Base-by-base conservation (phyloP, 352 stramenopile genomes). In the Pythium biforme region DNA sequence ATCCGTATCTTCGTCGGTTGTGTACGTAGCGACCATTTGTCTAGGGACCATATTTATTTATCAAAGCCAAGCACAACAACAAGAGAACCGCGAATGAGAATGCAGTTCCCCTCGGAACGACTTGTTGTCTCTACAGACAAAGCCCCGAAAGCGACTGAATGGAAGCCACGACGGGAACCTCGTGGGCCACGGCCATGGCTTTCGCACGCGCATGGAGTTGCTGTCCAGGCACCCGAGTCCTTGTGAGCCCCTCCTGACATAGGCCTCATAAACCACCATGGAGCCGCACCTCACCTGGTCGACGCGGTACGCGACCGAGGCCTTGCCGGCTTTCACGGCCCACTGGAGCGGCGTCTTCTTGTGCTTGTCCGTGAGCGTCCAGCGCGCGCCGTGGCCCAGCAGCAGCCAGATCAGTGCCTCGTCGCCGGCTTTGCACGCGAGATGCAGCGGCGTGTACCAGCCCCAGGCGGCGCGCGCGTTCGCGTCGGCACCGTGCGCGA, bases 401-500 rank as follows among this genome's bases (percentile, higher is more conserved):
- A 94, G 49, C 49, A 85, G 49, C 73, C 78, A 83, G 57, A 94
- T 86, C 48, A 89, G 57, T 4, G 72, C 53, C 51, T 90, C 81
- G 40, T 85, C 69, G 20, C 82, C 84, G 46, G 69, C 64, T 34
- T 89, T 90, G 72, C 80, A 89, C 5, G 84, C 84, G 46, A 94
- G 71, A 54, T 94, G 84, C 20, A 94, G 73, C 9, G 84, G 84
- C 17, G 84, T 71, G 64, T 90, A 94, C 82, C 84, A 91, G 29
- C 84, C 84, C 84, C 84, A 94, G 3, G 77, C 74, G n/a, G 79
- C 69, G 54, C 81, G 73, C 9, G 76, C 74, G 62, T 90, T 87
- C 23, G 77, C 70, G 23, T 85, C 48, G 10, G 76, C 82, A 0
- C 79, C 82, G 25, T 64, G 68, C 3, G 62, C 59, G 1, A 93